Conservation (phyloP, 306 rosid genomes). For the Cicer bijugum region DNA sequence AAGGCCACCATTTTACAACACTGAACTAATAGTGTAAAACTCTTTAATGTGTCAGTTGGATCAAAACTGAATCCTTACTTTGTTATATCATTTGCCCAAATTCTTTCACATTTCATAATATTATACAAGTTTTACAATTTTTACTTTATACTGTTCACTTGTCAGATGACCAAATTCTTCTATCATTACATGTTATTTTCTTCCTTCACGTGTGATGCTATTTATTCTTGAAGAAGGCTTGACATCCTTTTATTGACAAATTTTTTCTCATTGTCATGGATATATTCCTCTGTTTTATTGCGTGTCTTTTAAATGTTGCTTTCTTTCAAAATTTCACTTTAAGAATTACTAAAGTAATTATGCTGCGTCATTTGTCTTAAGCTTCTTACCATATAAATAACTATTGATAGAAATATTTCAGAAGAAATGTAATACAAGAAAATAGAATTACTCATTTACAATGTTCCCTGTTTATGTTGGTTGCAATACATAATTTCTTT, state of each 20-base stretch:
- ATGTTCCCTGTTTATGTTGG: background rate
- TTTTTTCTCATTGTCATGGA: background rate
- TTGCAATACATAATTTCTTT: slow-evolving; percentile 4
- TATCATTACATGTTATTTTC: slow-evolving; percentile 17
- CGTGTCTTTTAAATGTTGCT: background rate
- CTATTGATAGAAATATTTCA: slow-evolving; percentile 12
- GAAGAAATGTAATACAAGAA: slow-evolving; percentile 15
- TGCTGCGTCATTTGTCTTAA: slow-evolving; percentile 35
- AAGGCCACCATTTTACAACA: no score
- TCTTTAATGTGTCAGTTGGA: background rate
- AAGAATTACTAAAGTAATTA: slow-evolving; percentile 16
- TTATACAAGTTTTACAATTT: background rate
- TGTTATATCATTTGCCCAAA: slow-evolving; percentile 14
- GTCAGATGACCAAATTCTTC: slow-evolving; percentile 14
- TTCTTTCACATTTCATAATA: slow-evolving; percentile 5
- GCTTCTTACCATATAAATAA: background rate
- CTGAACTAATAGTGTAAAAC: background rate
- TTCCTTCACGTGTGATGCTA: background rate
- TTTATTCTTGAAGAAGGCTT: background rate
- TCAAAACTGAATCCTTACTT: slow-evolving; percentile 28
- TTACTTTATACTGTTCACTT: slow-evolving; percentile 6
- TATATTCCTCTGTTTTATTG: slow-evolving; percentile 20
- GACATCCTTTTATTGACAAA: background rate
- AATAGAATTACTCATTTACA: slow-evolving; percentile 1
- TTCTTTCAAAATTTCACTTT: slow-evolving; percentile 11